Base-by-base conservation (phyloP, 2,329 filamentous ascomycete species). In the Fusarium odoratissimum region DNA sequence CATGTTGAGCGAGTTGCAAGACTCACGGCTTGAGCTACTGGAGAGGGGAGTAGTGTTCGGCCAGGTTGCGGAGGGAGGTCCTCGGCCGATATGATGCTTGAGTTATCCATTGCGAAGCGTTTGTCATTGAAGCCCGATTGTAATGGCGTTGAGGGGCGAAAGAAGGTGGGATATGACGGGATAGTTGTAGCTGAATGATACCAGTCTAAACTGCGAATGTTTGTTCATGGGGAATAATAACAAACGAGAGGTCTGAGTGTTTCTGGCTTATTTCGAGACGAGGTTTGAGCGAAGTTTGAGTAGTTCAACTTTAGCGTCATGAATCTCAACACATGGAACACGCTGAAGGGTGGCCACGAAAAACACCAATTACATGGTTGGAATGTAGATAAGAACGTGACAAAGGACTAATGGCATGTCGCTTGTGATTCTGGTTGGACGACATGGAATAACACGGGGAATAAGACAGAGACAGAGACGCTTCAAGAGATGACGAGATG, bases 1-100 rank as follows among this genome's bases (percentile, higher is more conserved):
- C 87, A 86, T 21, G 89, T 88, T 6, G 89, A 90, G 60, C 88
- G 85, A 6, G 90, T 89, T 16, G 89, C 87, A 48, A 91, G 81
- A 72, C 89, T 91, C 60, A 92, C 85, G 33, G 86, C 86, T 57
- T 86, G 87, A 38, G 90, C 90, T 51, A 92, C 79, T 1, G 89
- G 84, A 4, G 80, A 75, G 2, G 90, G 90, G 1, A 92, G 84
- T 23, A 92, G 84, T 16, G 89, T 91, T 55, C 79, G 80, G 17
- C 77, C 76, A 6, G 76, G 77, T 23, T 76, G 75, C 9, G 76
- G 75, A 46, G 70, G 66, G 35, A 60, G 62, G 28, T 68, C 67
- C 46, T 75, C 70, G 48, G 66, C 38, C 35, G 69, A 71, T 49
- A 61, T 44, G 38, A 64, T 51, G 57, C 64, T 69, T 38, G 62